A percentile compares a stretch with the other conserved stretches of the same genome.
Evolutionary conservation across 164 flowering plant species (phyloP).

Genomic region (Tetracentron sinense): DNA sequence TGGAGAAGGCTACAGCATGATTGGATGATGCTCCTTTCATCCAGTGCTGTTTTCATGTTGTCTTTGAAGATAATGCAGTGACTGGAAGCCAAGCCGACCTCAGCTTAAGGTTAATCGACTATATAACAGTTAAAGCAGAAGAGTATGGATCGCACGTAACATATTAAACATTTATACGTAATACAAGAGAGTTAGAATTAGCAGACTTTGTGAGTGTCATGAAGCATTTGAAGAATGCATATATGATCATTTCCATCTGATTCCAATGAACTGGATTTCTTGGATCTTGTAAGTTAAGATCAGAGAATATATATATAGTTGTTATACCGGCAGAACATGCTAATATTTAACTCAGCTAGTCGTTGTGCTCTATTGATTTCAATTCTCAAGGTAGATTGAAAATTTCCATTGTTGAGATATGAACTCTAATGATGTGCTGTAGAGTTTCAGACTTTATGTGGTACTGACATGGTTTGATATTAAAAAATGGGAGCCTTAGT

Average conservation of each 20-base stretch:
- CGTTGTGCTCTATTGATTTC: background rate
- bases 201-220: background rate
- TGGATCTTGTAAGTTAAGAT: background rate
- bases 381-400: no score
- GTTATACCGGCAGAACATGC: background rate
- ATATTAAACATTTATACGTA: conserved; percentile 9
- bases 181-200: conserved; percentile 9
- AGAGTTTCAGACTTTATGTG: no score
- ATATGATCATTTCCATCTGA: background rate
- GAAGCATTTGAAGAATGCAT: background rate
- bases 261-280: background rate
- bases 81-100: conserved; percentile 12
- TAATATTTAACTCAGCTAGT: background rate
- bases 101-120: conserved; percentile 25
- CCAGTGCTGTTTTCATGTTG: background rate
- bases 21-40: conserved; percentile 31
- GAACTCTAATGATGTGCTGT: no score
- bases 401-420: no score
- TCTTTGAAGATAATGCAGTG: conserved; percentile 5
- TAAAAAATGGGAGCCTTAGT: no score
- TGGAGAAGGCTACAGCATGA: conserved; percentile 58
- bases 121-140: conserved; percentile 24
- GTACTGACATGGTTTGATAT: no score
- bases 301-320: background rate
- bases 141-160: conserved; percentile 1